Base-by-base conservation (phyloP, 2,329 filamentous ascomycete species). In the Exophiala bonariae region DNA sequence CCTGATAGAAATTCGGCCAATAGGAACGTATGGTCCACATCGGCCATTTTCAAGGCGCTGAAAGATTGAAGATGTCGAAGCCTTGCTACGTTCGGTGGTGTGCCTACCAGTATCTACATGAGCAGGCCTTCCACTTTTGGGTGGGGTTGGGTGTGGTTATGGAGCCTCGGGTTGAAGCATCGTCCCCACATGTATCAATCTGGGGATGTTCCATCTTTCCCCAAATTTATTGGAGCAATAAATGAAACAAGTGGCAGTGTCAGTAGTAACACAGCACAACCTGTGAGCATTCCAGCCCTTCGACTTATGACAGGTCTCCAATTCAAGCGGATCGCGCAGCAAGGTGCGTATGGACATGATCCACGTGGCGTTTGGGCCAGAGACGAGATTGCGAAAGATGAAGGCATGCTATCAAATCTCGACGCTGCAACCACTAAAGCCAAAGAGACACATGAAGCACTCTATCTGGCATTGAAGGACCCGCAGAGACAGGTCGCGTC, bases 301-400 rank as follows among this genome's bases (percentile, higher is more conserved):
- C n/a, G n/a, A n/a, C n/a, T n/a, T n/a, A n/a, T n/a, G n/a, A n/a
- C n/a, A n/a, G n/a, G n/a, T n/a, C n/a, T 36, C 4, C 23, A 48
- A 13, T 43, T 43, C 39, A 48, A 48, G 23, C 31, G 45, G 11
- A 48, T 48, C 14, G 45, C 30, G 5, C 45, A 48, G 22, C 39
- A 48, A 38, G 45, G 41, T 4, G 41, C 30, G 18, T 44, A 44
- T 17, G 41, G 41, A 35, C 4, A 22, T 9, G 41, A 44, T 19
- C 31, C 41, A 8, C 14, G 17, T 10, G 41, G 32, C 3, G 36
- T 35, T n/a, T 44, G 41, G 41, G 20, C 9, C 10, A 4, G 16
- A 7, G 41, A 37, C 16, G 11, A 44, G 22, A n/a, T 26, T 3
- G 31, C 41, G 9, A 33, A 35, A 13, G 22, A 35, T 17, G 17